phyloP scores from a whole-genome alignment of 331 rosid genomes.

The Prunus yedoensis region DNA sequence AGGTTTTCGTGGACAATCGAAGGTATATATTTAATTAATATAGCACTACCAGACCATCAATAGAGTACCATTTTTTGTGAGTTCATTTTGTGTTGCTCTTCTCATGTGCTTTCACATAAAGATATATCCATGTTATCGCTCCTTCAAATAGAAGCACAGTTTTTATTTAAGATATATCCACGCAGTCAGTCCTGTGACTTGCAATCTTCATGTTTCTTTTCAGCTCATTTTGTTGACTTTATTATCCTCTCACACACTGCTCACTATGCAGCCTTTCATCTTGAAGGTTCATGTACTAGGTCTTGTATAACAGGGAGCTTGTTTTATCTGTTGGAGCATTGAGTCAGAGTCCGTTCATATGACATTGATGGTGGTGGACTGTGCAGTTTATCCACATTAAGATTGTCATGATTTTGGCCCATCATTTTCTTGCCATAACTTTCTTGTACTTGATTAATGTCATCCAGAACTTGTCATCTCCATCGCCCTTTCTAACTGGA shows the following conservation, averaged over 20 bases:
- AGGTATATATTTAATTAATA: conserved; percentile 23
- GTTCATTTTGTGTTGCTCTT: no score
- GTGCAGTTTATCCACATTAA: background rate
- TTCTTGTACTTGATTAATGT: background rate
- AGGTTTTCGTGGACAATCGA: conserved; percentile 10
- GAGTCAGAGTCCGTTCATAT: no score
- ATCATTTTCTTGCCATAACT: background rate
- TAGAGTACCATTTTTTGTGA: background rate
- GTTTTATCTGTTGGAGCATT: background rate
- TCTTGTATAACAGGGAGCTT: background rate
- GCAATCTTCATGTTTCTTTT: background rate
- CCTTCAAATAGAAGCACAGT: background rate
- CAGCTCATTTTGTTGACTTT: no score
- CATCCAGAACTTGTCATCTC: background rate
- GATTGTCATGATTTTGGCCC: background rate
- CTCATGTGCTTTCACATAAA: background rate
- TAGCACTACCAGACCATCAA: background rate
- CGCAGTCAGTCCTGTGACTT: background rate
- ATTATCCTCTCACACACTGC: no score
- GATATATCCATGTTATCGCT: background rate
- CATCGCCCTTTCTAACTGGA: background rate
- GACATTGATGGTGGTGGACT: no score
- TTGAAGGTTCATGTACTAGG: background rate
- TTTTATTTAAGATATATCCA: background rate
- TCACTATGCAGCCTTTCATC: background rate